Conservation (phyloP, 345 rosid species). For the Euphorbia pulcherrima region DNA sequence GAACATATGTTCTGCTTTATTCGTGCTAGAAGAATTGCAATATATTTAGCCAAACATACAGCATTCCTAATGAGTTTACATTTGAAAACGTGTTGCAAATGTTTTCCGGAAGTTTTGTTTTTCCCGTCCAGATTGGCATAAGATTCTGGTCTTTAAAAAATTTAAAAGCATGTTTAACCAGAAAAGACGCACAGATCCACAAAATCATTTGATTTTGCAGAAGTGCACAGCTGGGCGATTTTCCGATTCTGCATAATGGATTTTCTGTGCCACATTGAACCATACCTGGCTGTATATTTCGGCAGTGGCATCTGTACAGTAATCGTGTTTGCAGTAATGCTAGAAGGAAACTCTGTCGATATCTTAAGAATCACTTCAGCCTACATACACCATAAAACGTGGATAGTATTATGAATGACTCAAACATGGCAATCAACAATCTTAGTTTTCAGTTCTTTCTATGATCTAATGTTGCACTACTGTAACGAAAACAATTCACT, state of each 20-base stretch:
- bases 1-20: not conserved
- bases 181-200: not conserved
- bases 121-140: not conserved
- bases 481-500: not conserved
- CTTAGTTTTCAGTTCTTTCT: not conserved
- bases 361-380: slow-evolving; percentile 89
- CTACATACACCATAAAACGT: slow-evolving; percentile 40
- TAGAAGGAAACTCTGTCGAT: slow-evolving; percentile 75
- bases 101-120: not conserved
- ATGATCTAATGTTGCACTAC: not conserved
- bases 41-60: slow-evolving; percentile 5
- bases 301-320: slow-evolving; percentile 88
- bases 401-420: not conserved
- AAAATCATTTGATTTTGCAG: not conserved
- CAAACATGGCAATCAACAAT: not conserved
- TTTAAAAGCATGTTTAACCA: not conserved
- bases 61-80: not conserved
- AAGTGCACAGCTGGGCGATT: not conserved
- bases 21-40: not conserved
- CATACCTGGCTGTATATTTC: slow-evolving; percentile 78
- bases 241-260: slow-evolving; percentile 1
- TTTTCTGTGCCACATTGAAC: not conserved
- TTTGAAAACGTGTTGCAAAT: not conserved
- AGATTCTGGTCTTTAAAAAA: not conserved
- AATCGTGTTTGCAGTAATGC: slow-evolving; percentile 79